A percentile compares a stretch with the other conserved stretches of the same genome.
These are phyloP conservation scores for Aspergillus carlsbadensis DNA, from an alignment of 495 filamentous ascomycete species.

Conservation along the genomic window DNA sequence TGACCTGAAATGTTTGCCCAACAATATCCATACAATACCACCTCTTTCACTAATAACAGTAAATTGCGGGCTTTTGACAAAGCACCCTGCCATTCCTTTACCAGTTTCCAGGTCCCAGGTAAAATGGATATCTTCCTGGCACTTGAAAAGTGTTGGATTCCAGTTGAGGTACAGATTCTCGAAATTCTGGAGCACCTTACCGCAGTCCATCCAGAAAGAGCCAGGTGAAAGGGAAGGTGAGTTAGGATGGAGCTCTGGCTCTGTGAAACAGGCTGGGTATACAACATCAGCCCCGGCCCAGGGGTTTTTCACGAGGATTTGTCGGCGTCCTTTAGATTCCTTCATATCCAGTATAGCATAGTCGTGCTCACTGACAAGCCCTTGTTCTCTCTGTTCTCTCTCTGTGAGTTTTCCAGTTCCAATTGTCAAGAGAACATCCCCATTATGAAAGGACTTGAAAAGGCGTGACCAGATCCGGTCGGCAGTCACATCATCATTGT, in stretches of 20 bases:
- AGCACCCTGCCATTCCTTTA: slow-evolving; percentile 56
- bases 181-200: slow-evolving; percentile 83
- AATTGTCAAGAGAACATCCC: slow-evolving; percentile 84
- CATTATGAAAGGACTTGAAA: slow-evolving; percentile 67
- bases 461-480: slow-evolving; percentile 77
- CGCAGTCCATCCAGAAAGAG: slow-evolving; percentile 88
- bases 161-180: slow-evolving; percentile 96
- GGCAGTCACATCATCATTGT: slow-evolving; percentile 74
- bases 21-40: slow-evolving; percentile 75
- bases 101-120: slow-evolving; percentile 72
- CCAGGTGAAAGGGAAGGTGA: slow-evolving; percentile 52
- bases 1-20: slow-evolving; percentile 75
- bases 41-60: slow-evolving; percentile 55
- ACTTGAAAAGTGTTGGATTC: slow-evolving; percentile 82
- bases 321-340: slow-evolving; percentile 58
- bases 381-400: slow-evolving; percentile 73
- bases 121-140: slow-evolving; percentile 87
- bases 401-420: slow-evolving; percentile 79
- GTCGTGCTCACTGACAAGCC: slow-evolving; percentile 85
- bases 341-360: slow-evolving; percentile 87
- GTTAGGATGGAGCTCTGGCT: slow-evolving; percentile 10
- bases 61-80: slow-evolving; percentile 83
- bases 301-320: slow-evolving; percentile 89
- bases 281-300: slow-evolving; percentile 73
- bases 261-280: slow-evolving; percentile 12